Evolutionary conservation across 495 filamentous ascomycete genomes (phyloP), one percentile per base, ranked within the genome.

Genomic region (Hyaloscypha finlandica): DNA sequence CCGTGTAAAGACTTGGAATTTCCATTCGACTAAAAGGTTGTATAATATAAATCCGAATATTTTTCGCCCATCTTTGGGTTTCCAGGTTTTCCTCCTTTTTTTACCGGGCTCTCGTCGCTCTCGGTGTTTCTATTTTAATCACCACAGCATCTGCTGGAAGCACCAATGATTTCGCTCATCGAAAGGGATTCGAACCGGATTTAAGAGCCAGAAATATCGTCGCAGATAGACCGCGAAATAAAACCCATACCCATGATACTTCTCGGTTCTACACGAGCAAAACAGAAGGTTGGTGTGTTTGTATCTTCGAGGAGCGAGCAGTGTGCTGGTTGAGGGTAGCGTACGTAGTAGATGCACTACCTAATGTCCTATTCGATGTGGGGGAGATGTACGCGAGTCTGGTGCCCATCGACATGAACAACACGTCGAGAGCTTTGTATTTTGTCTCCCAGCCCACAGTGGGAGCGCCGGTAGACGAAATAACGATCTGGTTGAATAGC

Each of bases 341-440:
- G 1, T 69, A 33, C 56, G 35, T 63, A 30, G 87, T 90, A 59
- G 80, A 88, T 69, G 85, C 85, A 8, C 78, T 90, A 59, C 88
- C 88, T 0, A 84, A 89, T 25, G 85, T 90, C 4, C 74, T 81
- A 54, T 90, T 89, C 66, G 83, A 90, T 66, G 82, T 89, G 68
- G 88, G 88, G 20, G 88, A 90, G 68, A 85, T 83, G 5, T 90
- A 90, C 65, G 81, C 88, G 20, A 88, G 88, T 35, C 79, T 88
- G 8, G 67, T 90, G 12, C 79, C 87, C 12, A 88, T 89, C 63
- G 71, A 77, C 48, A 68, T 71, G 3, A 77, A 81, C 25, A 79
- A 83, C 66, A 79, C 79, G 0, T 80, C 81, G 32, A 19, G 67
- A 51, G 71, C 80, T 63, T 74, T 90, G 8, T 89, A 79, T 68